Percentiles rank a stretch among this genome's conserved stretches.
phyloP scores from a whole-genome alignment of 805 yeast genomes.

The Metschnikowia lunata region DNA sequence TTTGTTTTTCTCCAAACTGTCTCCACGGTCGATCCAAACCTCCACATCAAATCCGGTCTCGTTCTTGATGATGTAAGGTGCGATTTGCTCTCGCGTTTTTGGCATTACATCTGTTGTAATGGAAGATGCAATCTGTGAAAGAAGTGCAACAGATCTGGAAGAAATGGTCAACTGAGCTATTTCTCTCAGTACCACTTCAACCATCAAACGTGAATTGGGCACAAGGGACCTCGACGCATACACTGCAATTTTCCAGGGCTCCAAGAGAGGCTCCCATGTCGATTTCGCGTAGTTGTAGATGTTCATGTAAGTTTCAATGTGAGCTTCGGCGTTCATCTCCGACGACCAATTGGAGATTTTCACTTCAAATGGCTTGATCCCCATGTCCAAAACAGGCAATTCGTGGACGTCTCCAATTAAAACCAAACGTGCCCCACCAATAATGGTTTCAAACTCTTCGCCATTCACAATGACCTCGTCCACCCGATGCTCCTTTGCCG shows the following conservation, averaged over 20 bases:
- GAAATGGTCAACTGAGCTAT: constrained; percentile 78
- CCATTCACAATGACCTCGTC: constrained; percentile 49
- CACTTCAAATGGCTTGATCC: constrained; percentile 62
- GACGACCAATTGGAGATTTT: constrained; percentile 82
- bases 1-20: constrained; percentile 30
- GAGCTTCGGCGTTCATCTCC: constrained; percentile 65
- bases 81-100: constrained; percentile 68
- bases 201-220: constrained; percentile 45
- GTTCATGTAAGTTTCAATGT: constrained; percentile 63
- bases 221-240: constrained; percentile 52
- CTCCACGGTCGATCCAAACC: constrained; percentile 60
- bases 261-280: constrained; percentile 92
- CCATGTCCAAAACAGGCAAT: constrained; percentile 78
- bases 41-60: constrained; percentile 82
- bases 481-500: neutral
- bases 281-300: constrained; percentile 86
- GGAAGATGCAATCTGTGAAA: constrained; percentile 63
- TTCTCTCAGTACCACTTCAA: constrained; percentile 73
- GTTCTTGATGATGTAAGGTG: constrained; percentile 76
- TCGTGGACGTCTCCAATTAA: constrained; percentile 89
- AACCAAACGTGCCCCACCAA: constrained; percentile 77
- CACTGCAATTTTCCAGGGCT: constrained; percentile 77
- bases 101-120: constrained; percentile 51
- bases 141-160: constrained; percentile 71
- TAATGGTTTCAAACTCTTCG: constrained; percentile 59